Conservation (phyloP, 768 basidiomycete species). For the Clitopilus hobsonii region DNA sequence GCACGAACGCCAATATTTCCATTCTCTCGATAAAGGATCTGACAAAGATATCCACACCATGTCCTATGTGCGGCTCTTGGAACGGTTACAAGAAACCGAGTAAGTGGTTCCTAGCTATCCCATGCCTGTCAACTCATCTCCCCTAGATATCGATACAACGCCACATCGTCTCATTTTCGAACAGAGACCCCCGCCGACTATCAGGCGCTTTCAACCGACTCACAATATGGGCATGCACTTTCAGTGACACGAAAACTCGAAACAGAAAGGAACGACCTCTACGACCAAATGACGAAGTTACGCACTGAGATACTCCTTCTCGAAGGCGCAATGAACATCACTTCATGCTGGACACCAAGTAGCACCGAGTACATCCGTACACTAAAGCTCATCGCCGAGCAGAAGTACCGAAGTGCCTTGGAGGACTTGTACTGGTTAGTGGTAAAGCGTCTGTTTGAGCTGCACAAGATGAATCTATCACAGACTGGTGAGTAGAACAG, state of each 20-base stretch:
- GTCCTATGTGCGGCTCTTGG: conserved; percentile 26
- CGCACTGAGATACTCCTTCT: conserved; percentile 13
- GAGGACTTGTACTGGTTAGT: conserved; percentile 27
- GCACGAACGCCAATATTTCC: conserved; percentile 21
- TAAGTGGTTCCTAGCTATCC: conserved; percentile 3
- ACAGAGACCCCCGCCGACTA: conserved; percentile 11
- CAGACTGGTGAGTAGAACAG: conserved; percentile 22
- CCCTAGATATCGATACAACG: conserved; percentile 11
- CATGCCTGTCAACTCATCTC: not conserved
- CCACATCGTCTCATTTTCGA: conserved; percentile 7
- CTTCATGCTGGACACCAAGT: conserved; percentile 18
- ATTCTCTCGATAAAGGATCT: conserved; percentile 17
- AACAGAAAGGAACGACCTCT: conserved; percentile 13
- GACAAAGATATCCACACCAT: conserved; percentile 21
- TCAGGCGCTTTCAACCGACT: conserved; percentile 4
- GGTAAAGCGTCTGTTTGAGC: conserved; percentile 29
- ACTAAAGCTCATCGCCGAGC: conserved; percentile 8
- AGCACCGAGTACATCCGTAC: conserved; percentile 18
- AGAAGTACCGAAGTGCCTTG: conserved; percentile 22
- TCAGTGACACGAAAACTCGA: conserved; percentile 19
- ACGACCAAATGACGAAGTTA: conserved; percentile 11
- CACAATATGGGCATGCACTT: conserved; percentile 10
- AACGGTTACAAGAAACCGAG: conserved; percentile 11
- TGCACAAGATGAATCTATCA: conserved; percentile 30
- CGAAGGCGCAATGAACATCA: conserved; percentile 21